Base-by-base conservation (phyloP, 805 yeast genomes). In the Cyberlindnera xylosilytica region DNA sequence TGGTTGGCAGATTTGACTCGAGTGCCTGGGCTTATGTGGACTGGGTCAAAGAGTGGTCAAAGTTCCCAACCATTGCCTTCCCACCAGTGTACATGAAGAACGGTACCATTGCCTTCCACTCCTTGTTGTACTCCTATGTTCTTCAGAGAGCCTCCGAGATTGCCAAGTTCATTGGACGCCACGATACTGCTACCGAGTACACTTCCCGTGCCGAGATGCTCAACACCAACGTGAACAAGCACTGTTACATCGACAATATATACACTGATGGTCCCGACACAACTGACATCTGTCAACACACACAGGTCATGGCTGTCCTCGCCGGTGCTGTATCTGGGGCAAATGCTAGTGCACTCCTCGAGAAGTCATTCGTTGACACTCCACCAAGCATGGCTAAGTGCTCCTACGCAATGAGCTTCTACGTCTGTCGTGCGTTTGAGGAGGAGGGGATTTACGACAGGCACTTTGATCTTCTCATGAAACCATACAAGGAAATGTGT, bases 211-310 rank as follows among this genome's bases (percentile, higher is more conserved):
- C 36, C n/a, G 28, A 34, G 8, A 12, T 12, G 4, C 13, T 34
- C 18, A 34, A 22, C 20, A 8, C 20, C 13, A 22, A 20, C 5
- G 36, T 34, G 18, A 34, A 34, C 20, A 13, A 34, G 19, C 16
- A 34, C 19, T 34, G 36, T 27, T 34, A n/a, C 13, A 27, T 20
- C 15, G 36, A 27, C 4, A n/a, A 13, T 8, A 6, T 7, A 6
- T 34, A 34, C 28, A 11, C 16, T 34, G 36, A 34, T 23, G 36
- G 36, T 20, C 36, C 36, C 13, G 13, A 34, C 19, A 34, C 36
- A 7, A 4, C 13, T 4, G 36, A 34, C 6, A 34, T n/a, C 12
- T 34, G 36, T 17, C 36, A 34, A 22, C 36, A 34, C 28, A 34
- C 36, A 11, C 36, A 34, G 13, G 17, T 34, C 20, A 22, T 34